A percentile compares a stretch with the other conserved stretches of the same genome.
Evolutionary conservation across 2,329 filamentous ascomycete species (phyloP).

Genomic region (Sporothrix globosa): DNA sequence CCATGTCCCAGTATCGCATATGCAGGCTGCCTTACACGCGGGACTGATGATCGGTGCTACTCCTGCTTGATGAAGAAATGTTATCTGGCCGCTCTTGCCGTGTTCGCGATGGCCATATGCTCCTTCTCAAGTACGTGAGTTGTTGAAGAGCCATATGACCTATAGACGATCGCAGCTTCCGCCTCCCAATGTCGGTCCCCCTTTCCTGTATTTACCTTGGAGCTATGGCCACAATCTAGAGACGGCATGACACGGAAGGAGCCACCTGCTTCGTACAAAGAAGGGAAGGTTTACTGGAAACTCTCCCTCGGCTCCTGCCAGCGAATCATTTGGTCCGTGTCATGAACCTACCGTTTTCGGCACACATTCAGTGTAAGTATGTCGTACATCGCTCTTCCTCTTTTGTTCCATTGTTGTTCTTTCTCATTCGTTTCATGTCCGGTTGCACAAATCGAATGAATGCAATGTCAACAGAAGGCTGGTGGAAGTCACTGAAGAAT

Average conservation of each 20-base stretch:
- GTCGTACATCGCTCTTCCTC: neutral
- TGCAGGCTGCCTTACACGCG: constrained; percentile 1
- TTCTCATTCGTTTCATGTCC: constrained; percentile 7
- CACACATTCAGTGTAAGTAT: neutral
- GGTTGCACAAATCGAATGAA: constrained; percentile 9
- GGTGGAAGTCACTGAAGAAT: neutral
- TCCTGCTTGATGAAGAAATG: neutral
- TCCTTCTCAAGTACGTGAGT: neutral
- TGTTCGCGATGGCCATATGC: neutral
- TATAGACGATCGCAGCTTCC: neutral
- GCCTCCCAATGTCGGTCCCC: neutral
- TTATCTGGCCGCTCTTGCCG: neutral
- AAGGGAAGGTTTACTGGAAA: neutral
- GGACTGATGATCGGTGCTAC: neutral
- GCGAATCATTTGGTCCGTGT: constrained; percentile 16
- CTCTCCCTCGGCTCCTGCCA: constrained; percentile 14
- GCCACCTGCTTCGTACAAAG: neutral
- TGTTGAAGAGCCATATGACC: neutral
- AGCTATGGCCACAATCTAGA: constrained; percentile 11
- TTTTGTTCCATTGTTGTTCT: neutral
- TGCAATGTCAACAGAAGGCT: neutral
- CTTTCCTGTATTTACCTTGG: neutral
- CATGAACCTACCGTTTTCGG: constrained; percentile 7
- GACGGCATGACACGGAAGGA: neutral
- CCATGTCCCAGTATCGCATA: neutral